Base-by-base conservation (phyloP, 305 asterid genomes). In the Fraxinus angustifolia region DNA sequence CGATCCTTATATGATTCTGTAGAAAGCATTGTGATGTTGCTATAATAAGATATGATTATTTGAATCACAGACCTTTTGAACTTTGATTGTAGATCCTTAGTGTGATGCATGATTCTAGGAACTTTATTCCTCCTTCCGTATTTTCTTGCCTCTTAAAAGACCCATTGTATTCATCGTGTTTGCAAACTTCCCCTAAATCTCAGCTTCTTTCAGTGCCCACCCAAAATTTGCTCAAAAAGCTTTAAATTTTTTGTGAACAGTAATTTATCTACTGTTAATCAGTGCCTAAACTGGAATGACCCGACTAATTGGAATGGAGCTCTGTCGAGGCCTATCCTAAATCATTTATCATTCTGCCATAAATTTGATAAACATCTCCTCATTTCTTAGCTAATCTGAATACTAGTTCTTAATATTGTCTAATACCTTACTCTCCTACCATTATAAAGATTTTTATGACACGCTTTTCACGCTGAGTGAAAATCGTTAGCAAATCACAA, bases 391-490 rank as follows among this genome's bases (percentile, higher is more conserved):
- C 17, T 33, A 14, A 17, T 70, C 45, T 33, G 11, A 33, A 33
- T 80, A 36, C 11, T 8, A 23, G 40, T 74, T 75, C 40, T 14
- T 35, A 62, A 73, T 36, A 23, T 71, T 80, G 36, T n/a, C 31
- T 56, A 80, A 50, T 48, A 79, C 35, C 53, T 26, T 17, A 45
- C 19, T 67, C 30, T 42, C 28, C 12, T 67, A 3, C 19, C 30
- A 45, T 70, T 80, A 65, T 67, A n/a, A 60, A 77, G 40, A 65
- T 40, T 67, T 65, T 28, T 67, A 67, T 67, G 21, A 48, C 35
- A 21, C 60, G 76, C 73, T 48, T 21, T 67, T 74, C 79, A 62
- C 71, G 60, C 40, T 71, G 76, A 58, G 78, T 74, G 62, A 73
- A 74, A 19, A 74, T 26, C 70, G 73, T 40, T 75, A 79, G 65